phyloP scores from a whole-genome alignment of 441 rosid genomes.

The Aquilaria agallochum region DNA sequence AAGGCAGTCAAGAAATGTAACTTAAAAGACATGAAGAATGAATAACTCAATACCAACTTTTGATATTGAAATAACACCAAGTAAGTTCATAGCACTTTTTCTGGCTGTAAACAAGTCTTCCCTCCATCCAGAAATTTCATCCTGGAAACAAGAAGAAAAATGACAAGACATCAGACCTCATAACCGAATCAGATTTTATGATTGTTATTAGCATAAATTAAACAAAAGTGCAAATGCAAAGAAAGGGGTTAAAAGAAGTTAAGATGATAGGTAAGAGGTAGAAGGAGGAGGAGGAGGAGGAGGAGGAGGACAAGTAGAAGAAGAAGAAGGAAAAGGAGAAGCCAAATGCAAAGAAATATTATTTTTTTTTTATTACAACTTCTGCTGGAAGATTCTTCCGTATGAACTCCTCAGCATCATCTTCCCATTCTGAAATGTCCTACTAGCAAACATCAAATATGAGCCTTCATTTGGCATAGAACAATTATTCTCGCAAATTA shows the following conservation, averaged over 20 bases:
- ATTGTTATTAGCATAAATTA: too few species aligned
- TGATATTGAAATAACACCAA: constrained; percentile 81
- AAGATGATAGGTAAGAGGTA: too few species aligned
- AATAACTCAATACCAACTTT: constrained; percentile 40
- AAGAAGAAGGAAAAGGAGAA: too few species aligned
- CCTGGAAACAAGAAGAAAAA: constrained; percentile 32
- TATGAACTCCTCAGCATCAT: constrained; percentile 82
- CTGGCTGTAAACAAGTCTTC: constrained; percentile 84
- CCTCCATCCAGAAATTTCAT: constrained; percentile 89
- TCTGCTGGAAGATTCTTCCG: constrained; percentile 86
- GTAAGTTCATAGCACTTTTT: constrained; percentile 83
- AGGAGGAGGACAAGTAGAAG: too few species aligned
- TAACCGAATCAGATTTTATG: too few species aligned
- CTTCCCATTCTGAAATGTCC: constrained; percentile 90
- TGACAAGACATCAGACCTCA: constrained; percentile 4
- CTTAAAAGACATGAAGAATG: constrained; percentile 10
- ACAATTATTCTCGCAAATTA: constrained; percentile 6
- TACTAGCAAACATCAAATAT: constrained; percentile 27
- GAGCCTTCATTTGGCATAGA: background rate
- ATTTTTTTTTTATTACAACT: constrained; percentile 44
- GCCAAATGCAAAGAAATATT: background rate
- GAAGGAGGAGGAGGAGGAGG: too few species aligned
- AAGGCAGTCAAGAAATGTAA: constrained; percentile 15
- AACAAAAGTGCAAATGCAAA: too few species aligned
- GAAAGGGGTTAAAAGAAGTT: too few species aligned